Percentiles rank a stretch among this genome's conserved stretches.
phyloP scores from a whole-genome alignment of 768 basidiomycete genomes.

The Boletus rubescentipes region DNA sequence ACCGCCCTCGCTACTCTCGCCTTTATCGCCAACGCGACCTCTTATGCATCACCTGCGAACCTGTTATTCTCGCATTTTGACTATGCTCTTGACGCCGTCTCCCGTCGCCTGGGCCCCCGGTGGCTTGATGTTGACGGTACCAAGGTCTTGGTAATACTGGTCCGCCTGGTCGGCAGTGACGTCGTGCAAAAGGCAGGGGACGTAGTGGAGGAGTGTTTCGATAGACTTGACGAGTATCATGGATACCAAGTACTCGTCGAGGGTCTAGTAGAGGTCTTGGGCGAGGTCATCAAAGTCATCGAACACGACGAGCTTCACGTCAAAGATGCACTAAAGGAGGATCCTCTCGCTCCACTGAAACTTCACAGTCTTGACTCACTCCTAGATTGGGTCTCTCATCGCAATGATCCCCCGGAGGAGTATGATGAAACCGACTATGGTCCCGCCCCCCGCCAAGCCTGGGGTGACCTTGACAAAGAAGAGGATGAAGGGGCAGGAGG shows the following conservation, averaged over 20 bases:
- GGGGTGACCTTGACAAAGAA: slow-evolving; percentile 42
- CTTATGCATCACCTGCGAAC: slow-evolving; percentile 87
- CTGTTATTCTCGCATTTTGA: slow-evolving; percentile 94
- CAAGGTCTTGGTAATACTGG: slow-evolving; percentile 80
- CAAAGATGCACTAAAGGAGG: slow-evolving; percentile 18
- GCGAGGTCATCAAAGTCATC: slow-evolving; percentile 80
- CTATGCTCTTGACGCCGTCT: slow-evolving; percentile 90
- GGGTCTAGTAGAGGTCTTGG: slow-evolving; percentile 82
- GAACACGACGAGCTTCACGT: slow-evolving; percentile 48
- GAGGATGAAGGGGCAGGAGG: slow-evolving; percentile 25
- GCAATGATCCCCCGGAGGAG: slow-evolving; percentile 36
- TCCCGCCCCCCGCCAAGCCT: slow-evolving; percentile 56
- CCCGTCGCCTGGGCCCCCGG: slow-evolving; percentile 74
- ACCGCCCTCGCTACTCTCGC: slow-evolving; percentile 76
- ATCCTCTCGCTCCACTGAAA: slow-evolving; percentile 23
- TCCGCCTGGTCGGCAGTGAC: slow-evolving; percentile 82
- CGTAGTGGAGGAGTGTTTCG: slow-evolving; percentile 96
- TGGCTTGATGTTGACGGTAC: slow-evolving; percentile 89
- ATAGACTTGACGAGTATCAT: slow-evolving; percentile 93
- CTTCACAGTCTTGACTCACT: slow-evolving; percentile 48
- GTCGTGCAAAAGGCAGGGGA: slow-evolving; percentile 90
- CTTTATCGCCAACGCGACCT: slow-evolving; percentile 69
- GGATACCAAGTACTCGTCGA: slow-evolving; percentile 87
- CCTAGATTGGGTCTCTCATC: slow-evolving; percentile 61
- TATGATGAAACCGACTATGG: slow-evolving; percentile 52